These are phyloP conservation scores for Scleroderma citrinum DNA, from an alignment of 768 basidiomycete genomes.

Conservation along the genomic window DNA sequence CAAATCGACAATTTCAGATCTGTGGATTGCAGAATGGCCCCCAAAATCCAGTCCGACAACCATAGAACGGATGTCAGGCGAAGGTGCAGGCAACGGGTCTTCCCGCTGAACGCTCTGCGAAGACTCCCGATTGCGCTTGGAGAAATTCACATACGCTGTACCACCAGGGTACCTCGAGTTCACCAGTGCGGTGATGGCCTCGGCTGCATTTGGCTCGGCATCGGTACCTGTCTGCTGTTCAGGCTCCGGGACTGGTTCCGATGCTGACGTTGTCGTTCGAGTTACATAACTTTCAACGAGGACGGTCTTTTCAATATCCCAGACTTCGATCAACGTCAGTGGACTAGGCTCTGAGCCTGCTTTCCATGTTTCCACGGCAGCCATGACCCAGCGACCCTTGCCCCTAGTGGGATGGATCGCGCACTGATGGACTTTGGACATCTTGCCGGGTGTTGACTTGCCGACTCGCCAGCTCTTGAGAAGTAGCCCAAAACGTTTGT, in stretches of 20 bases:
- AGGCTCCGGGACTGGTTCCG: conserved; percentile 49
- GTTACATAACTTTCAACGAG: conserved; percentile 79
- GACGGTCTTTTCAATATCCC: conserved; percentile 81
- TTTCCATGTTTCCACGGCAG: conserved; percentile 59
- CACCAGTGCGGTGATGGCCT: conserved; percentile 78
- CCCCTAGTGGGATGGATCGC: conserved; percentile 83
- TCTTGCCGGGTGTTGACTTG: conserved; percentile 43
- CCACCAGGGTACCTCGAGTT: conserved; percentile 50
- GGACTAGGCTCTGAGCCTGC: conserved; percentile 35
- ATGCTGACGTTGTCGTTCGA: conserved; percentile 37
- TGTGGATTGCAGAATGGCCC: conserved; percentile 50
- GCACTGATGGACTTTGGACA: conserved; percentile 64
- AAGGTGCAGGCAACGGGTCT: conserved; percentile 39
- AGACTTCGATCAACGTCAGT: conserved; percentile 68
- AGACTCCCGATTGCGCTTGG: conserved; percentile 24
- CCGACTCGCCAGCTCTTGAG: conserved; percentile 85
- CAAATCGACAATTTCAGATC: conserved; percentile 45
- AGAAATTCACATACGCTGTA: conserved; percentile 18
- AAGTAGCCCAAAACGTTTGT: conserved; percentile 86
- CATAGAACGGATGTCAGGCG: conserved; percentile 64
- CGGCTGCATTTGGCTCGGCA: conserved; percentile 58
- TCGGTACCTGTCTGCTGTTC: conserved; percentile 46
- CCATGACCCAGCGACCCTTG: conserved; percentile 85
- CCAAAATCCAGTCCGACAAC: conserved; percentile 75
- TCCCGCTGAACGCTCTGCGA: conserved; percentile 31